Percentiles rank a stretch among this genome's conserved stretches.
These are phyloP conservation scores for Inga laurina DNA, from an alignment of 306 rosid species.

Conservation along the genomic window DNA sequence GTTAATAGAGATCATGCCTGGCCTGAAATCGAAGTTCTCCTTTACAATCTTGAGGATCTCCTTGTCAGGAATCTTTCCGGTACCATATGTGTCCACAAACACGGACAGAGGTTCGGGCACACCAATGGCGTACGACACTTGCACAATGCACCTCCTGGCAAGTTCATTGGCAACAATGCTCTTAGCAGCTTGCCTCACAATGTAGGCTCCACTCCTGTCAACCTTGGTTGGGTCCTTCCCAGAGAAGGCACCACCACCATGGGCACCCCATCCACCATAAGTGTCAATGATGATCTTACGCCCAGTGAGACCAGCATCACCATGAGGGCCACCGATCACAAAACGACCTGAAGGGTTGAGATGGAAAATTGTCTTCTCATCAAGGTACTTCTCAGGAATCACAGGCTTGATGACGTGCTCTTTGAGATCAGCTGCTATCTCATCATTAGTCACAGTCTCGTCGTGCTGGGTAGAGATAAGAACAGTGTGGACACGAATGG, in stretches of 20 bases:
- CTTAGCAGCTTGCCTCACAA: slow-evolving; percentile 50
- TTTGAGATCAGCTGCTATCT: slow-evolving; percentile 47
- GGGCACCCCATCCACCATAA: slow-evolving; percentile 52
- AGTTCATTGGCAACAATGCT: slow-evolving; percentile 47
- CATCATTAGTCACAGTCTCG: slow-evolving; percentile 51
- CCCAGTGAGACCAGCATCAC: slow-evolving; percentile 52
- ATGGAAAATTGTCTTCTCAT: slow-evolving; percentile 51
- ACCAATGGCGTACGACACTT: slow-evolving; percentile 58
- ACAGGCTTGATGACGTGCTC: slow-evolving; percentile 54
- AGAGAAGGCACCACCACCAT: slow-evolving; percentile 55
- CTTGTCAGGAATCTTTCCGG: slow-evolving; percentile 48
- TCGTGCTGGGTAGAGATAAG: slow-evolving; percentile 51
- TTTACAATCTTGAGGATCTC: slow-evolving; percentile 51
- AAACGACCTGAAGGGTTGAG: slow-evolving; percentile 50
- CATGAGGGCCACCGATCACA: slow-evolving; percentile 54
- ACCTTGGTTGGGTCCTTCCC: slow-evolving; percentile 54
- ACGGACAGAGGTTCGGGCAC: slow-evolving; percentile 58
- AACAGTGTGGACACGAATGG: slow-evolving; percentile 44
- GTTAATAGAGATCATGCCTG: slow-evolving; percentile 55
- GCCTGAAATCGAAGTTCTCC: slow-evolving; percentile 53
- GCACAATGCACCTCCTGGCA: slow-evolving; percentile 51
- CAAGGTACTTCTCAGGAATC: slow-evolving; percentile 52
- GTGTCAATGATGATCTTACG: slow-evolving; percentile 53
- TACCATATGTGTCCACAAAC: slow-evolving; percentile 46
- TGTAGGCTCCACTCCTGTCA: slow-evolving; percentile 51